Evolutionary conservation across 768 basidiomycete genomes (phyloP).

Genomic region (Postia placenta): DNA sequence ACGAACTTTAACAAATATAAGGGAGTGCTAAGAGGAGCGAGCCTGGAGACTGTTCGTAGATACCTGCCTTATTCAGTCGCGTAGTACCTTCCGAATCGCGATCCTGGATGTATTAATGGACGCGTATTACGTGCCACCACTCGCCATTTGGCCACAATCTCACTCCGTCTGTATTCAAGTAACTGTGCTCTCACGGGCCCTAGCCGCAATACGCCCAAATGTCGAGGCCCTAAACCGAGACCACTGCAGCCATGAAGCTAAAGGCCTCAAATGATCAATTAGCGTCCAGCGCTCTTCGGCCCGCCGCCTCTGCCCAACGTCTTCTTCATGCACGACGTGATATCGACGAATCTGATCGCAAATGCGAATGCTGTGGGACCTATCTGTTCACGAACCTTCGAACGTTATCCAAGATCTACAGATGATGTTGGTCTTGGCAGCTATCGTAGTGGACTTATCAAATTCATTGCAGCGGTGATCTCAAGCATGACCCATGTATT

Average conservation of each 20-base stretch:
- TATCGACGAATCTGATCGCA: conserved; percentile 57
- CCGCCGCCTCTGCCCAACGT: conserved; percentile 68
- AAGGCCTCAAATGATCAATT: conserved; percentile 56
- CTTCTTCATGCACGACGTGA: too few species aligned
- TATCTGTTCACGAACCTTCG: too few species aligned
- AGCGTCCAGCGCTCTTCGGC: conserved; percentile 58
- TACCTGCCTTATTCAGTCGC: background rate
- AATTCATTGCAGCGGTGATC: conserved; percentile 65
- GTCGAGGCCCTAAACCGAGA: background rate
- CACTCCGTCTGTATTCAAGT: background rate
- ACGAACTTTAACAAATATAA: background rate
- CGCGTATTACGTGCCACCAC: too few species aligned
- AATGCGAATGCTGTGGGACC: too few species aligned
- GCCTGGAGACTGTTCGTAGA: background rate
- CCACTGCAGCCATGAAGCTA: conserved; percentile 23
- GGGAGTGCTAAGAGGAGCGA: background rate
- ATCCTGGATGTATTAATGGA: background rate
- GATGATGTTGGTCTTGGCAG: conserved; percentile 58
- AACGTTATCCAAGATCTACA: too few species aligned
- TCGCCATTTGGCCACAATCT: too few species aligned
- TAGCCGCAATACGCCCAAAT: background rate
- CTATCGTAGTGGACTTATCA: conserved; percentile 54
- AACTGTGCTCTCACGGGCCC: background rate
- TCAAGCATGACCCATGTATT: conserved; percentile 40
- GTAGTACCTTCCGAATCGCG: background rate